These are phyloP conservation scores for Cytospora leucostoma DNA, from an alignment of 2,329 filamentous ascomycete species.

Conservation along the genomic window DNA sequence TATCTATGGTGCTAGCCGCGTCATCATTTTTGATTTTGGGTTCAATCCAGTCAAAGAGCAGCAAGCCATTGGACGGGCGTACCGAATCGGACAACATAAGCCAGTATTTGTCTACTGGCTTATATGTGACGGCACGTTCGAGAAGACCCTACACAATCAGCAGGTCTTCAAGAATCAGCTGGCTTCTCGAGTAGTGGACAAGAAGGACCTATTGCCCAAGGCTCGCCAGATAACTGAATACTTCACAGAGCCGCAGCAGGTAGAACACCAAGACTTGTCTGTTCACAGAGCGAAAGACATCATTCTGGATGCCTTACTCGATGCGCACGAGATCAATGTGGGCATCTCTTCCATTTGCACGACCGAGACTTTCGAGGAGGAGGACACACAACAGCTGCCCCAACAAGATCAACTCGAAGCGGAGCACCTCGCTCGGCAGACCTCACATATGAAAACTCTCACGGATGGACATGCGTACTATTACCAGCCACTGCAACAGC, in stretches of 20 bases:
- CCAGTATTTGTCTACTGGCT: conserved; percentile 84
- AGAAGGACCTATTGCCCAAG: conserved; percentile 72
- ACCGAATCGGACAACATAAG: conserved; percentile 81
- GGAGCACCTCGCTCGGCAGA: conserved; percentile 1
- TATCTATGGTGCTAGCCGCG: conserved; percentile 78
- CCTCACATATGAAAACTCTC: conserved; percentile 1
- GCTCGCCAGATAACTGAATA: conserved; percentile 60
- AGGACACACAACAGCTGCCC: conserved; percentile 47
- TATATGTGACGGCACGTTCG: conserved; percentile 75
- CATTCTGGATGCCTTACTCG: conserved; percentile 55
- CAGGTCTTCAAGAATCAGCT: conserved; percentile 82
- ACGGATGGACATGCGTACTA: not conserved
- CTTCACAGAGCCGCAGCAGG: conserved; percentile 58
- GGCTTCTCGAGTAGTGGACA: conserved; percentile 77
- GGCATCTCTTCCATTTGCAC: conserved; percentile 60
- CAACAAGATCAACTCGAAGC: conserved; percentile 2
- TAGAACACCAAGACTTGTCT: conserved; percentile 53
- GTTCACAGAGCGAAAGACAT: conserved; percentile 62
- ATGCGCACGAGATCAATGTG: conserved; percentile 37
- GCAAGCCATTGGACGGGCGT: conserved; percentile 84
- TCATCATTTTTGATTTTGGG: conserved; percentile 81
- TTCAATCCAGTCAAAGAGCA: conserved; percentile 83
- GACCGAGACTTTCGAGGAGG: conserved; percentile 72
- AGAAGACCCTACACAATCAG: conserved; percentile 71
- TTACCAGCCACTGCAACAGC: not conserved